Base-by-base conservation (phyloP, 2,329 filamentous ascomycete species). In the Paecilomyces sp. region DNA sequence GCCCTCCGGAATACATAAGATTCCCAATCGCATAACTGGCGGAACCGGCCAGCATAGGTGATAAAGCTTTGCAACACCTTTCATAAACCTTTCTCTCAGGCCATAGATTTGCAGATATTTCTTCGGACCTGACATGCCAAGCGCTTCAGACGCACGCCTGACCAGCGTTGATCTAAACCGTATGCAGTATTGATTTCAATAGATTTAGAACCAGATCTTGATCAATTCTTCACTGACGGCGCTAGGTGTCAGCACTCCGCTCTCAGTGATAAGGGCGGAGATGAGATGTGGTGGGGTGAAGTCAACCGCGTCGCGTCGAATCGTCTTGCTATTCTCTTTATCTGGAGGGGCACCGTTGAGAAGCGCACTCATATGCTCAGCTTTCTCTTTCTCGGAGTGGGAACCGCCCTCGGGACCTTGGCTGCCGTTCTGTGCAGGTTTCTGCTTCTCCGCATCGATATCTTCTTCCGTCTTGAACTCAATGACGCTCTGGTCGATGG, bases 401-500 rank as follows among this genome's bases (percentile, higher is more conserved):
- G 51, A 22, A 51, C 25, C 12, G 55, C 57, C 3, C 33, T 47
- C n/a, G 6, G n/a, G 3, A 33, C 31, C 3, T 55, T 52, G 12
- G 58, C 34, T 58, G 18, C 52, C 47, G 31, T 67, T 62, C 55
- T 66, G 64, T 13, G 64, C 67, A 22, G 70, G 63, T 5, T 63
- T 59, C 41, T 67, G 77, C 58, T 85, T 80, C 50, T 80, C 76
- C 7, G 77, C 75, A 61, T 80, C 76, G 61, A 83, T 72, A 12
- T 81, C 78, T 47, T 77, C 79, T 4, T 83, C 80, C 1, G 84
- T 85, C 66, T 81, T 82, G 72, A 94, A 95, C 55, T 90, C 85
- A 61, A 94, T 81, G 13, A 95, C 83, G 34, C 85, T 83, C 75
- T 96, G 91, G 70, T 88, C 84, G 65, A 96, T 86, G 0, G 90